Percentiles rank a stretch among this genome's conserved stretches.
These are phyloP conservation scores for Coprinopsis cinerea DNA, from an alignment of 768 basidiomycete genomes.

Conservation along the genomic window DNA sequence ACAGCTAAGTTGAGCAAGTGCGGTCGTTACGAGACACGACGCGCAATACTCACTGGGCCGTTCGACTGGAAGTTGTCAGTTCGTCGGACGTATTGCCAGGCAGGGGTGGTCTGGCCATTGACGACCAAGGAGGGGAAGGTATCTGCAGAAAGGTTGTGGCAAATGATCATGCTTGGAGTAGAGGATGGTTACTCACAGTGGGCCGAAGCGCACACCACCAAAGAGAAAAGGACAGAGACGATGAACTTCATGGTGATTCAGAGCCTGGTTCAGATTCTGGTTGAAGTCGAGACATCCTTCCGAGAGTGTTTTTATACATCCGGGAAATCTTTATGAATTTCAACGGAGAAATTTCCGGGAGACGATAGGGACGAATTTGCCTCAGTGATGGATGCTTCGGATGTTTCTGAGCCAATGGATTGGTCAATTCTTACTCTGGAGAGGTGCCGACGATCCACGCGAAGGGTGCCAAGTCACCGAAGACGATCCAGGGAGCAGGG, in stretches of 20 bases:
- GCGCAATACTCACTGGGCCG: slow-evolving; percentile 24
- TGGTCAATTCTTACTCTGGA: too few species aligned
- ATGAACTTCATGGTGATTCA: slow-evolving; percentile 15
- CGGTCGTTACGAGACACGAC: background rate
- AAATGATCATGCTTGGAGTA: background rate
- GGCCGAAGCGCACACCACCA: slow-evolving; percentile 17
- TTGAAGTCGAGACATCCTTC: background rate
- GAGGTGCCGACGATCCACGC: too few species aligned
- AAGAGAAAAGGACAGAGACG: slow-evolving; percentile 17
- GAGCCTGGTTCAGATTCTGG: background rate
- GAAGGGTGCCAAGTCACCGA: too few species aligned
- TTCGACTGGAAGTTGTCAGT: slow-evolving; percentile 42
- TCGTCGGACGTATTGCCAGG: slow-evolving; percentile 37
- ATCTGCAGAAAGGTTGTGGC: slow-evolving; percentile 21
- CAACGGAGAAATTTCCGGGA: background rate
- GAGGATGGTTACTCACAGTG: slow-evolving; percentile 19
- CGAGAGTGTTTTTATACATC: background rate
- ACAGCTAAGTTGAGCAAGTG: background rate
- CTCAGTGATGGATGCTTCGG: too few species aligned
- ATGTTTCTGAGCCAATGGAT: too few species aligned
- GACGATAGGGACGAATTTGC: too few species aligned
- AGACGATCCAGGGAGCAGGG: too few species aligned
- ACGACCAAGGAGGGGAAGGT: slow-evolving; percentile 40
- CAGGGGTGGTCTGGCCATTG: slow-evolving; percentile 30
- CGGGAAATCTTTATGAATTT: background rate